Conservation (phyloP, 495 filamentous ascomycete genomes). For the Aspergillus sclerotiicarbonarius region DNA sequence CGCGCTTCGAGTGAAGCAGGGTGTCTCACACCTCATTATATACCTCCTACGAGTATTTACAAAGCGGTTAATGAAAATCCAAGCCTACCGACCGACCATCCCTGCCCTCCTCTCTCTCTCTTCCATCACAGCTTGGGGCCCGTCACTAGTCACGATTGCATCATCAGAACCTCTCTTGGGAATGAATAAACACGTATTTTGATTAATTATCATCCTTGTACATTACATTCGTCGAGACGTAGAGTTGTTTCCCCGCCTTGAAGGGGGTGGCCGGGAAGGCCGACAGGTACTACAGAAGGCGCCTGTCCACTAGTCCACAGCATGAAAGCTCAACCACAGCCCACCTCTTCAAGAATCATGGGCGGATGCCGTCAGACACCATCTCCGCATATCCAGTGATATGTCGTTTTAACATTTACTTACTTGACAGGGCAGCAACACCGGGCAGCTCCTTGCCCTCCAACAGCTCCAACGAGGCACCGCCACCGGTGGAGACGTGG, state of each 20-base stretch:
- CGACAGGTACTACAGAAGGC: background rate
- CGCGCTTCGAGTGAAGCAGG: too few species aligned
- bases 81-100: background rate
- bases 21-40: background rate
- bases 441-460: slow-evolving; percentile 98
- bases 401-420: slow-evolving; percentile 46
- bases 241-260: slow-evolving; percentile 1
- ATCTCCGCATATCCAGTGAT: background rate
- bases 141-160: slow-evolving; percentile 21
- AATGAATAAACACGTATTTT: slow-evolving; percentile 24
- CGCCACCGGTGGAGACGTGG: slow-evolving; percentile 96
- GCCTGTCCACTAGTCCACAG: background rate
- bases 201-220: slow-evolving; percentile 52
- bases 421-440: slow-evolving; percentile 91
- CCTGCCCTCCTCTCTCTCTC: background rate
- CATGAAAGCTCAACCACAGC: background rate
- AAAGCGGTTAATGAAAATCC: background rate
- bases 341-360: background rate
- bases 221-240: slow-evolving; percentile 26
- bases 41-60: background rate
- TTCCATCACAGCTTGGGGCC: slow-evolving; percentile 25
- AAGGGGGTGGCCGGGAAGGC: background rate
- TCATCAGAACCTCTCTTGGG: slow-evolving; percentile 17
- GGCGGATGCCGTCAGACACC: background rate
- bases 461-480: slow-evolving; percentile 90